Evolutionary conservation across 2,329 filamentous ascomycete genomes (phyloP), one percentile per base, ranked within the genome.

Genomic region (Diaporthe aspalathi): DNA sequence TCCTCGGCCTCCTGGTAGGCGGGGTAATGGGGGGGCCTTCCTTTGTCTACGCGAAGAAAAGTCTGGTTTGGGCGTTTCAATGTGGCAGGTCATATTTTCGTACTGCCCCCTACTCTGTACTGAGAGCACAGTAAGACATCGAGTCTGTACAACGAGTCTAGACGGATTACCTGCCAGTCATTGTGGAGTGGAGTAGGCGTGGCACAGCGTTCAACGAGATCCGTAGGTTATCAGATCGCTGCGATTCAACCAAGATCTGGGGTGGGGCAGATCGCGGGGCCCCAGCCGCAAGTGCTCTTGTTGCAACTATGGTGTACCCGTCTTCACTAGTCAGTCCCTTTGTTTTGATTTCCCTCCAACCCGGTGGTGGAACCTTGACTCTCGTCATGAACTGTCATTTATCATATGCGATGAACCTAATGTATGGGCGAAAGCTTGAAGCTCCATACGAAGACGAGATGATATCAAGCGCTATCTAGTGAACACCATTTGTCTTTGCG

Each of bases 401-500:
- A 24, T 65, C 60, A 24, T 50, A 50, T 17, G 24, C 49, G n/a
- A 50, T 63, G 57, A 22, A 35, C 20, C 60, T 45, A n/a, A 7
- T 50, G 3, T 2, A 11, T 43, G 43, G 43, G 7, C 14, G 60
- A 50, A 20, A 27, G 60, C 43, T 65, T 20, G 24, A 50, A 20
- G 60, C 11, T 22, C 24, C 8, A 50, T 65, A n/a, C n/a, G 17
- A 35, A 16, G 2, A 50, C 9, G 47, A 32, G 9, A 27, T 22
- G 8, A 45, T 40, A 38, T 8, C 22, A 50, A 5, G 45, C 27
- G 16, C 7, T 40, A 12, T 66, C 60, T 70, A 72, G 11, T 65
- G 70, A 49, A 67, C 60, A n/a, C 70, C 52, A 6, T 67, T 70
- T 9, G 67, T 66, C 60, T 67, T 53, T 11, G 45, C 70, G 12